Percentiles rank a stretch among this genome's conserved stretches.
Conservation (phyloP, 2,329 filamentous ascomycete species). For the Paecilomyces formosus region DNA sequence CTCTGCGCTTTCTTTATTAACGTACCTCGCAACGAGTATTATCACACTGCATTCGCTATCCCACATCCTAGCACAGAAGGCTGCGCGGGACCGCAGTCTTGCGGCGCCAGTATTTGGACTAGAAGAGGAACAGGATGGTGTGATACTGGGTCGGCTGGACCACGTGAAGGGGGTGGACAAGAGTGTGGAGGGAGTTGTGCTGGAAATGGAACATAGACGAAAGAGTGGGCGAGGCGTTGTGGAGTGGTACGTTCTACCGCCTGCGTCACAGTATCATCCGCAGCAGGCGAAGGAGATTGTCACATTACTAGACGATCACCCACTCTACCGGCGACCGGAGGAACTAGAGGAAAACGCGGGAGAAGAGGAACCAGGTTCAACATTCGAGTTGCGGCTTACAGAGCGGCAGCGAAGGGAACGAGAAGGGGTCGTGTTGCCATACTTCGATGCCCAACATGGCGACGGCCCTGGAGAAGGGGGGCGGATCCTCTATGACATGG, state of each 20-base stretch:
- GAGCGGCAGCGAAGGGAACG: slow-evolving; percentile 82
- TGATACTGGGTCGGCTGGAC: slow-evolving; percentile 58
- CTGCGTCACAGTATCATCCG: slow-evolving; percentile 36
- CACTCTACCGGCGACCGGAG: slow-evolving; percentile 52
- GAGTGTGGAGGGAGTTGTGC: slow-evolving; percentile 55
- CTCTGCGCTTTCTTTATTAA: slow-evolving; percentile 62
- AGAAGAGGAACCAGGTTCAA: slow-evolving; percentile 58
- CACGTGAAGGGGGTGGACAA: slow-evolving; percentile 20
- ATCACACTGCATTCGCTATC: slow-evolving; percentile 65
- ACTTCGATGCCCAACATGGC: slow-evolving; percentile 87
- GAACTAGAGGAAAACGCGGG: slow-evolving; percentile 33
- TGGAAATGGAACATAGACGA: slow-evolving; percentile 80
- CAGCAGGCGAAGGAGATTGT: slow-evolving; percentile 45
- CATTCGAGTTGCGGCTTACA: slow-evolving; percentile 79
- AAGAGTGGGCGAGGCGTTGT: slow-evolving; percentile 71
- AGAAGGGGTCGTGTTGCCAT: slow-evolving; percentile 85
- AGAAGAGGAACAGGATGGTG: slow-evolving; percentile 67
- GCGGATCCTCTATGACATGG: slow-evolving; percentile 94
- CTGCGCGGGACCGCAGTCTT: slow-evolving; percentile 67
- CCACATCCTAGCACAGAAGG: slow-evolving; percentile 66
- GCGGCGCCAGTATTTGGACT: slow-evolving; percentile 73
- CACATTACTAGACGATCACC: slow-evolving; percentile 68
- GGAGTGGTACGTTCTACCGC: slow-evolving; percentile 58
- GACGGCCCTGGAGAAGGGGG: slow-evolving; percentile 71
- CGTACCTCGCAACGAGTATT: slow-evolving; percentile 83